Evolutionary conservation across 2,329 filamentous ascomycete genomes (phyloP).

Genomic region (Epichloe gansuensis): DNA sequence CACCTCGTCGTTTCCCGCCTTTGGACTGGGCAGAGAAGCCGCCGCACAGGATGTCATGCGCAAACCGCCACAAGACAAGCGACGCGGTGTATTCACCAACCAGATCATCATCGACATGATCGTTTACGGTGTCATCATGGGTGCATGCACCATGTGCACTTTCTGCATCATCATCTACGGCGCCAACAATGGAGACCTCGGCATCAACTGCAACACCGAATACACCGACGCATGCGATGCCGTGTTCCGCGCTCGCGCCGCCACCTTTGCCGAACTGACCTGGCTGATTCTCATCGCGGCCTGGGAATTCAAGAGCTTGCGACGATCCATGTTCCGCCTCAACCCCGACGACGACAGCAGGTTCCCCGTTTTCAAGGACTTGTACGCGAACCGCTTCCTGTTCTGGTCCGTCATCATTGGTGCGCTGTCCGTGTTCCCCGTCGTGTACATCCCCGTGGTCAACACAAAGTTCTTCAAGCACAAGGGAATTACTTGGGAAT

Average conservation of each 20-base stretch:
- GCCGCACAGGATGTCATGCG: slow-evolving; percentile 67
- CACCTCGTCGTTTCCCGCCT: slow-evolving; percentile 76
- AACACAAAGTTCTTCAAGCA: slow-evolving; percentile 65
- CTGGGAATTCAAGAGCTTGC: slow-evolving; percentile 67
- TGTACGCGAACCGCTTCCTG: slow-evolving; percentile 59
- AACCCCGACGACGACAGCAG: slow-evolving; percentile 37
- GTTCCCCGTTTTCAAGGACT: slow-evolving; percentile 46
- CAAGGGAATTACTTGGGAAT: slow-evolving; percentile 61
- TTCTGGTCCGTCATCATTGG: slow-evolving; percentile 55
- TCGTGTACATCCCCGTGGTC: slow-evolving; percentile 61
- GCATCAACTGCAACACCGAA: slow-evolving; percentile 48
- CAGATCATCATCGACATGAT: slow-evolving; percentile 71
- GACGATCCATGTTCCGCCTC: slow-evolving; percentile 59
- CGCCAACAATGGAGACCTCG: slow-evolving; percentile 42
- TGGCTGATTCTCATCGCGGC: slow-evolving; percentile 64
- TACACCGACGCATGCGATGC: slow-evolving; percentile 43
- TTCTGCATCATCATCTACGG: slow-evolving; percentile 56
- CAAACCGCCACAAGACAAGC: slow-evolving; percentile 62
- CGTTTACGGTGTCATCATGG: slow-evolving; percentile 70
- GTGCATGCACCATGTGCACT: slow-evolving; percentile 50
- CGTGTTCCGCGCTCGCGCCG: slow-evolving; percentile 59
- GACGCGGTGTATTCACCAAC: slow-evolving; percentile 60
- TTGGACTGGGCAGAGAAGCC: slow-evolving; percentile 72
- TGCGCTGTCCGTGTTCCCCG: slow-evolving; percentile 50
- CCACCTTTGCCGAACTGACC: slow-evolving; percentile 61